Base-by-base conservation (phyloP, 2,329 filamentous ascomycete genomes). In the Fusarium goolgardi region DNA sequence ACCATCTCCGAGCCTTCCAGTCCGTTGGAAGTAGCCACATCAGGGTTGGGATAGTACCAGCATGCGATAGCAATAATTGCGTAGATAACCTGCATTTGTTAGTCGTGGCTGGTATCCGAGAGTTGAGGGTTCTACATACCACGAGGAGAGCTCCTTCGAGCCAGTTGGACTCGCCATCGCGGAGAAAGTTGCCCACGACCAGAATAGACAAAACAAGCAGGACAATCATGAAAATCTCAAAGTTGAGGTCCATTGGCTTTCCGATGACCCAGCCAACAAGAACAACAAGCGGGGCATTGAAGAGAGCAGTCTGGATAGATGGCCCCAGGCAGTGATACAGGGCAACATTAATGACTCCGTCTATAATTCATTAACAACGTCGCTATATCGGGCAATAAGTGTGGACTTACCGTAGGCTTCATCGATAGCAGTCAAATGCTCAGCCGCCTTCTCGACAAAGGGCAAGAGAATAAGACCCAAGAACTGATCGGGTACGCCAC, bases 201-300 rank as follows among this genome's bases (percentile, higher is more conserved):
- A 94, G 78, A 59, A 93, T 92, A 3, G 90, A 88, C 32, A 94
- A 81, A n/a, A 94, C 88, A 1, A 94, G 80, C 8, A 92, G 81
- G 18, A 89, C 85, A n/a, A 92, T 84, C 81, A 92, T 91, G 80
- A 94, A 94, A 18, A 91, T 86, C 71, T 92, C 89, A 73, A 94
- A 93, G 71, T 91, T 89, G 54, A 93, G 81, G 63, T 89, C 86
- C 86, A 94, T 89, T 2, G 83, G 75, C 71, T 88, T 88, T 37
- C 79, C 81, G 18, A 92, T 78, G 9, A 87, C 86, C 91, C 91
- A 93, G 11, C 88, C 89, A 27, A 93, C 86, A 27, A 93, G 80
- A 25, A 93, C 87, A 12, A 91, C 88, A 4, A 93, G 82, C 2
- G 91, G 91, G 0, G 88, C 90, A 74, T 93, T 93, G 76, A 94